Evolutionary conservation across 352 stramenopile species (phyloP).

Genomic region (Pythium rhizo-oryzae): DNA sequence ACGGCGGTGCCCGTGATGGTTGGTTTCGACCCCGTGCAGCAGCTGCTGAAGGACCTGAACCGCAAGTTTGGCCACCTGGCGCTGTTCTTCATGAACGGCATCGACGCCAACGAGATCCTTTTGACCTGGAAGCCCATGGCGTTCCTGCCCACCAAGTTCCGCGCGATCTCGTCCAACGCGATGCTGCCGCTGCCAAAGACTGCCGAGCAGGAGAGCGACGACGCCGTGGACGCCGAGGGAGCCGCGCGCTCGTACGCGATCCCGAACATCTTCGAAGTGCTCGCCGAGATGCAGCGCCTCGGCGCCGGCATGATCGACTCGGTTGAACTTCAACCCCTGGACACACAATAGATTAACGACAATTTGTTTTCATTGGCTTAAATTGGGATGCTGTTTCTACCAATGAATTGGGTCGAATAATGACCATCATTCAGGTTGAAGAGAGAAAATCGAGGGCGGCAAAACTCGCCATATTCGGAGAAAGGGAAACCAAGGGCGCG

Average conservation of each 20-base stretch:
- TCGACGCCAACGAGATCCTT: conserved; percentile 65
- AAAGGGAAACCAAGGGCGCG: neutral
- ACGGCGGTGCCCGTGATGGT: conserved; percentile 63
- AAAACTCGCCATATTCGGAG: neutral
- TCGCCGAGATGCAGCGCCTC: conserved; percentile 75
- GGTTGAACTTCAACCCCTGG: conserved; percentile 59
- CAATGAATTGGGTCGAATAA: neutral
- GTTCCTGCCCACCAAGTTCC: conserved; percentile 82
- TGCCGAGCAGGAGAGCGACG: conserved; percentile 19
- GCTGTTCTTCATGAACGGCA: conserved; percentile 80
- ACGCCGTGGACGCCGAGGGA: conserved; percentile 30
- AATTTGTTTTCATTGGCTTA: conserved; percentile 21
- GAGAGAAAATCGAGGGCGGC: conserved; percentile 8
- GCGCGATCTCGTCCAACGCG: conserved; percentile 69
- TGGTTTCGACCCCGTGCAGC: conserved; percentile 76
- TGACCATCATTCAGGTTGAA: conserved; percentile 32
- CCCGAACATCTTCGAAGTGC: conserved; percentile 78
- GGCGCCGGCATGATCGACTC: conserved; percentile 62
- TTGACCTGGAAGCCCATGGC: conserved; percentile 81
- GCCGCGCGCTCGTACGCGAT: conserved; percentile 48
- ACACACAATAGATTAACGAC: conserved; percentile 24
- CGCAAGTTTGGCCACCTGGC: conserved; percentile 63
- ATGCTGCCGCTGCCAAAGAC: conserved; percentile 55
- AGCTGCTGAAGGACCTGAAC: conserved; percentile 62
- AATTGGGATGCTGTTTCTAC: conserved; percentile 10